Evolutionary conservation across 2,329 filamentous ascomycete genomes (phyloP).

Genomic region (Seiridium cupressi): DNA sequence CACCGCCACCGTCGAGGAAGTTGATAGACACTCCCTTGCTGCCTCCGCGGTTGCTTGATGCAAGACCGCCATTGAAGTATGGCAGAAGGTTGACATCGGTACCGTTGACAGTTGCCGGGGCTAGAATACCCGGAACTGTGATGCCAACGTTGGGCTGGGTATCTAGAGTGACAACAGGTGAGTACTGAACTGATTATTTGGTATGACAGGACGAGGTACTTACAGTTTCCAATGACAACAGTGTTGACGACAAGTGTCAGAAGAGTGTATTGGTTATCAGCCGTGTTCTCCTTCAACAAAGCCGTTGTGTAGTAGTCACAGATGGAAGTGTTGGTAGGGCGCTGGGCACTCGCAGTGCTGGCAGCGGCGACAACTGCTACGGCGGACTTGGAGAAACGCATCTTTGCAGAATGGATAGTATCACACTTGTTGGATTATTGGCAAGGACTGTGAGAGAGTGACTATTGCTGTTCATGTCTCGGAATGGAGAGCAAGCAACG

Average conservation of each 20-base stretch:
- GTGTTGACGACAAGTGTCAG: conserved; percentile 60
- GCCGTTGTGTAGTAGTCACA: conserved; percentile 64
- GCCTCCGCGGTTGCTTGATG: conserved; percentile 51
- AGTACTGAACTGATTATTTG: not conserved
- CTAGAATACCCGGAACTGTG: conserved; percentile 56
- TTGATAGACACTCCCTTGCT: conserved; percentile 47
- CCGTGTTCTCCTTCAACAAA: conserved; percentile 58
- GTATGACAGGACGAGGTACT: conserved; percentile 9
- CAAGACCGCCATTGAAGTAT: conserved; percentile 57
- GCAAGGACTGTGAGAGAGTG: not conserved
- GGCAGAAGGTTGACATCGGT: conserved; percentile 54
- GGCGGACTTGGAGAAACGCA: conserved; percentile 22
- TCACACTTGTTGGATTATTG: not conserved
- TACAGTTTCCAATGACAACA: conserved; percentile 62
- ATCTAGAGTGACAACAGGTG: conserved; percentile 31
- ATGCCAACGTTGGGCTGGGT: conserved; percentile 52
- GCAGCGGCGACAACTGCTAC: conserved; percentile 22
- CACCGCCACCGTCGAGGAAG: conserved; percentile 61
- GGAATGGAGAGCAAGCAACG: not conserved
- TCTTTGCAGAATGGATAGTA: conserved; percentile 12
- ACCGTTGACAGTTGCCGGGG: conserved; percentile 46
- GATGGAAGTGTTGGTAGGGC: conserved; percentile 48
- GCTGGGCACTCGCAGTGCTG: conserved; percentile 35
- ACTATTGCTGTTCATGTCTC: not conserved
- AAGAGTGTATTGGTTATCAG: conserved; percentile 54